Percentiles rank a stretch among this genome's conserved stretches.
These are phyloP conservation scores for Tetraselmis striata DNA, from an alignment of 139 green algal genomes.

Conservation along the genomic window DNA sequence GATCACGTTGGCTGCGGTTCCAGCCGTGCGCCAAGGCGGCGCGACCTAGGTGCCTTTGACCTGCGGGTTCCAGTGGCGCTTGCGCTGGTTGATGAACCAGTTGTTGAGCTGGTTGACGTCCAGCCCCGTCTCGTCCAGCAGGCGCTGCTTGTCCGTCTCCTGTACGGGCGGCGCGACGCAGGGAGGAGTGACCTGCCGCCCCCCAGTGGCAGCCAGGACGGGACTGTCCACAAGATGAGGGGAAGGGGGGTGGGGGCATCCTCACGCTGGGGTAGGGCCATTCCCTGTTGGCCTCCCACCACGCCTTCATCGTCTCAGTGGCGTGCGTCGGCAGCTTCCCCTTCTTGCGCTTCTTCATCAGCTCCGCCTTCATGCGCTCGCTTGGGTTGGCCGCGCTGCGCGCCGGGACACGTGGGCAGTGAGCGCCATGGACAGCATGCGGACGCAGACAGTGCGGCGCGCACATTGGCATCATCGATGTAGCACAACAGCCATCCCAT, in stretches of 20 bases:
- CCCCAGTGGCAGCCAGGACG: too few species aligned
- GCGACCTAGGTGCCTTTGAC: too few species aligned
- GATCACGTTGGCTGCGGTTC: too few species aligned
- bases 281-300: constrained; percentile 22
- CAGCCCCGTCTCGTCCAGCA: constrained; percentile 30
- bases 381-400: not conserved
- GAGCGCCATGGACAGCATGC: too few species aligned
- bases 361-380: constrained; percentile 17
- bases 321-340: constrained; percentile 30
- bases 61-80: constrained; percentile 45
- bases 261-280: constrained; percentile 32
- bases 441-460: too few species aligned
- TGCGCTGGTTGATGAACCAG: constrained; percentile 68
- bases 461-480: too few species aligned
- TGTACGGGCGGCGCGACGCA: constrained; percentile 11
- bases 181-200: too few species aligned
- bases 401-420: too few species aligned
- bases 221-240: too few species aligned
- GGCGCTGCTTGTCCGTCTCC: constrained; percentile 39
- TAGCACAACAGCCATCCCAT: too few species aligned
- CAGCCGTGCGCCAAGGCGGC: too few species aligned
- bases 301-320: constrained; percentile 14
- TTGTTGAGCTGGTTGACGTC: constrained; percentile 51
- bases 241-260: too few species aligned
- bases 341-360: constrained; percentile 23